These are phyloP conservation scores for Tubosaeta sp. DNA, from an alignment of 768 basidiomycete genomes.

Conservation along the genomic window DNA sequence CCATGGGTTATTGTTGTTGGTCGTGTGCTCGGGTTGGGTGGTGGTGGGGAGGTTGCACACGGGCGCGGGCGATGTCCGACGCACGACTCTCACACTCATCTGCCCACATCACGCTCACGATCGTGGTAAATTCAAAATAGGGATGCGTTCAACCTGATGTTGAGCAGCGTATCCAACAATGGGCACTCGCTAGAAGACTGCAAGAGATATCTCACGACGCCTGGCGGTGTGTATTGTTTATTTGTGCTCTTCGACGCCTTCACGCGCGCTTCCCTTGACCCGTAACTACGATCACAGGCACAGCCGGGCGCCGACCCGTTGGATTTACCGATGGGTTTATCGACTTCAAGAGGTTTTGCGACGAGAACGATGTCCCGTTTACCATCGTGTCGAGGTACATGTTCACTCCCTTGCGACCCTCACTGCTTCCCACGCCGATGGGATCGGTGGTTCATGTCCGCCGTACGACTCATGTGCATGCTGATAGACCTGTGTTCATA, in stretches of 20 bases:
- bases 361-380: conserved; percentile 73
- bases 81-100: conserved; percentile 6
- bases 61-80: background rate
- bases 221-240: conserved; percentile 39
- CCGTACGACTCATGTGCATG: background rate
- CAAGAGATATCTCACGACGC: conserved; percentile 66
- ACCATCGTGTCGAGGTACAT: conserved; percentile 87
- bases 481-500: conserved; percentile 27
- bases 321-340: conserved; percentile 60
- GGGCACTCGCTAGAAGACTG: conserved; percentile 85
- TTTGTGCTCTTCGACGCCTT: background rate
- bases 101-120: conserved; percentile 10
- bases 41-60: background rate
- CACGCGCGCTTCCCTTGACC: background rate
- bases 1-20: background rate
- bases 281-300: conserved; percentile 3
- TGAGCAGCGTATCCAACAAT: conserved; percentile 69
- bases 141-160: conserved; percentile 86
- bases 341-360: conserved; percentile 83
- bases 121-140: conserved; percentile 36
- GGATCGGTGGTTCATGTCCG: background rate
- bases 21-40: background rate
- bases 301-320: conserved; percentile 8
- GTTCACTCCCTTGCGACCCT: background rate
- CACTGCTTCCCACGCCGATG: conserved; percentile 8